Base-by-base conservation (phyloP, 768 basidiomycete genomes). In the Tricholoma bakamatsutake region DNA sequence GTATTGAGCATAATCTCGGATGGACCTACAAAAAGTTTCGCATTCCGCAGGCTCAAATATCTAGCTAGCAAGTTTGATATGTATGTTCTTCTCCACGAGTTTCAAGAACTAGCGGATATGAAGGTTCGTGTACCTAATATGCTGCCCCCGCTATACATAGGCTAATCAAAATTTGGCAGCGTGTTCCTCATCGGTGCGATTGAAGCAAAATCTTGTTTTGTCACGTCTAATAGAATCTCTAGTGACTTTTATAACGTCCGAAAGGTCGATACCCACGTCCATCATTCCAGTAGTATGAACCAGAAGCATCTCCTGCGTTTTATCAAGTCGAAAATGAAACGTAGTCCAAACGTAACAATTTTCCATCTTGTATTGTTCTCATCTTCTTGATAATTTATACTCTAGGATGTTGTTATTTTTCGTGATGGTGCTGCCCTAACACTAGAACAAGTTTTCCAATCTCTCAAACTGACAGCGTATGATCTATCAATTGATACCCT, bases 201-300 rank as follows among this genome's bases (percentile, higher is more conserved):
- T 34, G 42, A n/a, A 52, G 58, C 57, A 61, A 52, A 24, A 18
- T 24, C 27, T 5, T 27, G 13, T 11, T 21, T 45, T 4, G 30
- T 6, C 27, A 15, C 10, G 3, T 55, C 24, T 45, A 13, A 40
- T 42, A 9, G 21, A 33, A 27, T 27, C 18, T 28, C n/a, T 66
- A 95, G 96, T 57, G 97, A 99, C 72, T 98, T 99, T 63, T 99
- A 99, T 73, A 99, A 99, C 67, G 79, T 93, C 50, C 86, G 97
- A 24, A 99, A 99, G 69, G 97, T 99, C 57, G 97, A 99, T 67
- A 99, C 97, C 7, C 97, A 99, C 70, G 92, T 99, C 28, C 97
- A 99, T 65, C 93, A 98, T 68, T 96, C 96, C 3, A 97, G 95
- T 58, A 91, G 92, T 72, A 98, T 98, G 95, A 99, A 99, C 68